phyloP scores from a whole-genome alignment of 75 land plant species.

The Selaginella tamariscina region DNA sequence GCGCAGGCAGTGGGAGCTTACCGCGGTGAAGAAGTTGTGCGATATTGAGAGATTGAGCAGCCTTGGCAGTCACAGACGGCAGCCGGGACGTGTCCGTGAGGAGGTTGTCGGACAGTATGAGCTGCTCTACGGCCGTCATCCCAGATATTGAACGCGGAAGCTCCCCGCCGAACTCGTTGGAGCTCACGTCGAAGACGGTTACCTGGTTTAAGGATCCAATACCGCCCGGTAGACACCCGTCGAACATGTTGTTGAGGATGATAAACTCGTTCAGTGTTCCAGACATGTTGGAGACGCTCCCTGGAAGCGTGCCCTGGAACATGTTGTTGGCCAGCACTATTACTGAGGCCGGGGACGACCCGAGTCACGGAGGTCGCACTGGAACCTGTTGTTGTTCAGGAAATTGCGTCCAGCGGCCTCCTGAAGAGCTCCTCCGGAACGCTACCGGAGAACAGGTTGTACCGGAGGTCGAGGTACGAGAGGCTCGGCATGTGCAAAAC shows the following conservation, averaged over 20 bases:
- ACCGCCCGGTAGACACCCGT: background rate
- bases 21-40: slow-evolving; percentile 5
- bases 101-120: background rate
- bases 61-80: background rate
- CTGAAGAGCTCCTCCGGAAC: slow-evolving; percentile 10
- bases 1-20: background rate
- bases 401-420: background rate
- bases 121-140: background rate
- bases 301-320: slow-evolving; percentile 7
- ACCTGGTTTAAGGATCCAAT: background rate
- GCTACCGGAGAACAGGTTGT: background rate
- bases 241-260: background rate
- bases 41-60: background rate
- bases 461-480: background rate
- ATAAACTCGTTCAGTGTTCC: slow-evolving; percentile 6
- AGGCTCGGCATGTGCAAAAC: background rate
- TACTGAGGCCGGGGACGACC: background rate
- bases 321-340: background rate
- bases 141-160: background rate
- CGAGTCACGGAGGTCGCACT: slow-evolving; percentile 7
- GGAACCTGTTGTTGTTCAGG: slow-evolving; percentile 1
- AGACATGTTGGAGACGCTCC: slow-evolving; percentile 3
- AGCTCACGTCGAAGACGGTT: slow-evolving; percentile 2
- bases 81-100: background rate
- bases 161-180: background rate